Base-by-base conservation (phyloP, 805 yeast species). In the Ascoidea tarda region DNA sequence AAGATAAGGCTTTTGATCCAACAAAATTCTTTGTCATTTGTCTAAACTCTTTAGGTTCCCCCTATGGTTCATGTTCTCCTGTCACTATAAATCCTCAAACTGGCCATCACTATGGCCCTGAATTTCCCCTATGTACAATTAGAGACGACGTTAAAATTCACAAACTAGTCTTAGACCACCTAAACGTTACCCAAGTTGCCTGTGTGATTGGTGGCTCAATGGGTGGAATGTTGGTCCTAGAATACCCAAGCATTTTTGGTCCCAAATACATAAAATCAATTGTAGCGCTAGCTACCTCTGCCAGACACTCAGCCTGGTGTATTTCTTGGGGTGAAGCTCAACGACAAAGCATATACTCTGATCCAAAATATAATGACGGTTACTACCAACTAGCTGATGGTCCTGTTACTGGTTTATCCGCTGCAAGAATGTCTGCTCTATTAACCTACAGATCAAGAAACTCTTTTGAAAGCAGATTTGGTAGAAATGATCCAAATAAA, bases 301-400 rank as follows among this genome's bases (percentile, higher is more conserved):
- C 98, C 0, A 75, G 95, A 62, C 95, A 90, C 48, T 84, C 95
- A 2, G 99, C 99, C 0, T 93, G 99, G 99, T 93, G 98, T 59
- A 93, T 93, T 46, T 87, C 96, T 4, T 93, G 99, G 99, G 91
- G 95, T 52, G 99, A 93, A 64, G 95, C 99, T 1, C 99, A 93
- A 68, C 77, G 99, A 60, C 99, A 93, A 65, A 82, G 96, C 57
- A 88, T 93, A 33, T 93, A 90, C 67, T 84, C 96, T 10, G 99
- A 93, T 65, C 98, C 98, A 6, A 84, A 85, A 63, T 93, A 89
- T 65, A 74, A 78, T 53, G 96, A 90, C 62, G 99, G 99, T 1
- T 89, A 87, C 67, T 91, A 87, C 63, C 69, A 80, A 10, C 70
- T 77, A 38, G 76, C 77, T n/a, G 87, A 83, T 53, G 95, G 89